Conservation (phyloP, 2,329 filamentous ascomycete species). For the Zymoseptoria pseudotritici region DNA sequence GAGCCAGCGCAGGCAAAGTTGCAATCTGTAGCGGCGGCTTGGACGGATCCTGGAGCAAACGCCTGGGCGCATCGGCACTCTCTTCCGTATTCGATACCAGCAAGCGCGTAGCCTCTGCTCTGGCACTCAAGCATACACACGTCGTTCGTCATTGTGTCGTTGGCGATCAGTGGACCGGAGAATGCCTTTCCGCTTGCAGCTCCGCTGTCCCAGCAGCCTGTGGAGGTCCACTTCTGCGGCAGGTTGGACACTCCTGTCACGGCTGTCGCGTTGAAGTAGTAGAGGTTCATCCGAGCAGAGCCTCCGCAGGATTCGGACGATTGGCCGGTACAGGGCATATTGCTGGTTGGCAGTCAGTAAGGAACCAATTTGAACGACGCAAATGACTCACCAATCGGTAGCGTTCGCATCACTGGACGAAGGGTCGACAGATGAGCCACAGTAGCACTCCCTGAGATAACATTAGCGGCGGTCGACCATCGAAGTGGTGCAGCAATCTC, state of each 20-base stretch:
- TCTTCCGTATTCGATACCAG: conserved; percentile 31
- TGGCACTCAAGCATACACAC: neutral
- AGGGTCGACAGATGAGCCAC: neutral
- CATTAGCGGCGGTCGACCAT: too few species aligned
- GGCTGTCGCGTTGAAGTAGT: neutral
- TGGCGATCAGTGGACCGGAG: neutral
- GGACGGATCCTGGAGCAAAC: conserved; percentile 3
- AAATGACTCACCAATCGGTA: neutral
- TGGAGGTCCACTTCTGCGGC: neutral
- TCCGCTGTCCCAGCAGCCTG: neutral
- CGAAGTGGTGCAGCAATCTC: too few species aligned
- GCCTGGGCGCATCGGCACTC: conserved; percentile 17
- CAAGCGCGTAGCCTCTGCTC: conserved; percentile 15
- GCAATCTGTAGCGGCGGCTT: conserved; percentile 13
- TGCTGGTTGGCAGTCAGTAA: neutral
- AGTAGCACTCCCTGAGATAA: neutral
- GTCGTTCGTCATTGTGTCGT: neutral
- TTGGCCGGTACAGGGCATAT: neutral
- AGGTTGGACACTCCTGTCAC: neutral
- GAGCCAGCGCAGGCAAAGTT: conserved; percentile 22
- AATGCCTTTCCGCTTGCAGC: neutral
- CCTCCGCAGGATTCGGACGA: neutral
- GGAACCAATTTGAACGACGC: too few species aligned
- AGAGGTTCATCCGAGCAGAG: neutral
- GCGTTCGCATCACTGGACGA: neutral